phyloP scores from a whole-genome alignment of 2,329 filamentous ascomycete genomes.

The Zymoseptoria passerinii region DNA sequence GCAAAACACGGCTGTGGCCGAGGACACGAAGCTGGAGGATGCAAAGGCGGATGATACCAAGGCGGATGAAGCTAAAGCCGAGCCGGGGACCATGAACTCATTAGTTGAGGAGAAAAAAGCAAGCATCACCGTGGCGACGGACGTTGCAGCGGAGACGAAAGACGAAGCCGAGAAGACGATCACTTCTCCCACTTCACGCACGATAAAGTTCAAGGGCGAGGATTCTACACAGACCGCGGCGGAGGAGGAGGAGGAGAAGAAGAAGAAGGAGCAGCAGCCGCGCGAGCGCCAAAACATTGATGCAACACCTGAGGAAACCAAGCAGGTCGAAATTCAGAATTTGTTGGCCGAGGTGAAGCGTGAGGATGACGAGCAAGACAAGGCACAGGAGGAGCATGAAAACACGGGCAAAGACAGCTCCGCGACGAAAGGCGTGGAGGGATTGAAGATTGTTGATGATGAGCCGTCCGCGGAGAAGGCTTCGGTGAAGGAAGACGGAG shows the following conservation, averaged over 20 bases:
- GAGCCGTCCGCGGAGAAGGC: slow-evolving; percentile 5
- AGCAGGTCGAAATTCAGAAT: slow-evolving; percentile 9
- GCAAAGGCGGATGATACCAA: background rate
- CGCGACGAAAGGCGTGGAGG: slow-evolving; percentile 12
- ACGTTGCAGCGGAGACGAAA: background rate
- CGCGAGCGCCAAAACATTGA: slow-evolving; percentile 7
- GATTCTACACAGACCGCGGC: slow-evolving; percentile 16
- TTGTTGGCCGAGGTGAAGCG: slow-evolving; percentile 5
- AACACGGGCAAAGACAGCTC: background rate
- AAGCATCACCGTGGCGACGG: background rate
- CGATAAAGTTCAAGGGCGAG: slow-evolving; percentile 15
- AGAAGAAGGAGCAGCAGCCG: slow-evolving; percentile 7
- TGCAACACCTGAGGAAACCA: slow-evolving; percentile 12
- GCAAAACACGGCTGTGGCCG: background rate
- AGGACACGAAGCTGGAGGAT: background rate
- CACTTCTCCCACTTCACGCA: slow-evolving; percentile 3
- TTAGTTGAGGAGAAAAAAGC: slow-evolving; percentile 1
- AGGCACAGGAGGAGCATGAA: slow-evolving; percentile 10
- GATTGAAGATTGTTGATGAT: slow-evolving; percentile 10
- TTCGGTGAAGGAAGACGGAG: background rate
- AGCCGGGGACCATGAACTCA: slow-evolving; percentile 4
- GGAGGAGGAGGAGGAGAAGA: slow-evolving; percentile 1
- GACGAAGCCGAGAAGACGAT: background rate
- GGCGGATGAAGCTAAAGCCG: background rate
- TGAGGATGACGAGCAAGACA: slow-evolving; percentile 15